Conservation (phyloP, 176 grass and related monocot genomes). For the Aegilops longissima region DNA sequence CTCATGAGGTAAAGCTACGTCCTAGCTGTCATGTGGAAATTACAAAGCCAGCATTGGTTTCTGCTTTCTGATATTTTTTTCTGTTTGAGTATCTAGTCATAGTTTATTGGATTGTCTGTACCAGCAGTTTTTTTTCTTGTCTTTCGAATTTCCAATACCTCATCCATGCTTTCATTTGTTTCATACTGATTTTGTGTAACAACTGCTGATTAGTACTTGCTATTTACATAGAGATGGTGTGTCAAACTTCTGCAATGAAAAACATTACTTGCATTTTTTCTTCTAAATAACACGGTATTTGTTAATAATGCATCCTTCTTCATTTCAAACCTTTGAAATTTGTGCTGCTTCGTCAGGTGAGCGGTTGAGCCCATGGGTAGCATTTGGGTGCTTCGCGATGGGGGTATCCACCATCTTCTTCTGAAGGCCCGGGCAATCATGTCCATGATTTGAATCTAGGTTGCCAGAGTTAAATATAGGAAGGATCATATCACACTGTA, state of each 20-base stretch:
- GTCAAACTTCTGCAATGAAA: not conserved
- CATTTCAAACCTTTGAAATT: not conserved
- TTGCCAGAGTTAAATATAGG: constrained; percentile 4
- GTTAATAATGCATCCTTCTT: not conserved
- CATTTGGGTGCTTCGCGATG: constrained; percentile 57
- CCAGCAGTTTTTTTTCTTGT: not conserved
- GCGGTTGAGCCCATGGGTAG: constrained; percentile 66
- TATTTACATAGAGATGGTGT: not conserved
- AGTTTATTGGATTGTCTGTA: not conserved
- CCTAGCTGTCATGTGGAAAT: not conserved
- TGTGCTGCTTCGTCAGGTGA: constrained; percentile 42
- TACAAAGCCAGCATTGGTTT: not conserved
- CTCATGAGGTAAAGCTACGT: not conserved
- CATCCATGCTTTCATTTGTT: not conserved
- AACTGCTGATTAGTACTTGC: not conserved
- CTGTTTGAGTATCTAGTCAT: not conserved
- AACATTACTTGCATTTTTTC: too few relatives aligned
- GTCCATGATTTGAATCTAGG: constrained; percentile 6
- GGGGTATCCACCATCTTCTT: constrained; percentile 59
- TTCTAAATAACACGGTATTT: not conserved
- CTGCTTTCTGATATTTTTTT: not conserved
- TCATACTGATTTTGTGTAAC: not conserved
- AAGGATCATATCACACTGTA: constrained; percentile 16
- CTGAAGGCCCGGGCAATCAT: constrained; percentile 8
- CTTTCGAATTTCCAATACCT: not conserved